A percentile compares a stretch with the other conserved stretches of the same genome.
These are phyloP conservation scores for Coccomyxa subellipsoidea DNA, from an alignment of 163 green algal species.

Conservation along the genomic window DNA sequence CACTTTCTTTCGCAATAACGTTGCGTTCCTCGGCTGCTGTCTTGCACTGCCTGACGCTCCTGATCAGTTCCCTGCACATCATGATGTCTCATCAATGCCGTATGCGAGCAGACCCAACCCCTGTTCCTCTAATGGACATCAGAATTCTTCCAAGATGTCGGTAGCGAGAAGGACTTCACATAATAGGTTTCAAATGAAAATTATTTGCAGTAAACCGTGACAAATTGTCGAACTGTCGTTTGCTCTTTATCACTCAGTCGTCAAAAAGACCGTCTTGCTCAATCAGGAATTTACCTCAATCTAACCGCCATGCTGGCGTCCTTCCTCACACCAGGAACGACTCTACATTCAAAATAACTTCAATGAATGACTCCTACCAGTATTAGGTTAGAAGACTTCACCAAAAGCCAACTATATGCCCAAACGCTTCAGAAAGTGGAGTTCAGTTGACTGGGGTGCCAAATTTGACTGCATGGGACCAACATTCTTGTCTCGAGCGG, in stretches of 20 bases:
- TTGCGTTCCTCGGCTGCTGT: conserved; percentile 95
- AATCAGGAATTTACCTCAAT: neutral
- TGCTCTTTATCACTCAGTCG: neutral
- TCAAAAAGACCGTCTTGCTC: neutral
- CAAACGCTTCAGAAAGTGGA: neutral
- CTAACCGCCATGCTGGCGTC: neutral
- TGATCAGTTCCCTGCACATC: conserved; percentile 80
- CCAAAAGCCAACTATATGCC: neutral
- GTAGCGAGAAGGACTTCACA: no score
- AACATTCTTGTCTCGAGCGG: neutral
- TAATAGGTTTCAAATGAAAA: no score
- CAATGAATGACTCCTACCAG: neutral
- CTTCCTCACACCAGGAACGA: neutral
- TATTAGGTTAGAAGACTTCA: no score
- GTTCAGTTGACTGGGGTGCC: neutral
- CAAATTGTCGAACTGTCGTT: no score
- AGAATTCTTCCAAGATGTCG: no score
- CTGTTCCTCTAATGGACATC: no score
- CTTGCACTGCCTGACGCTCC: conserved; percentile 81
- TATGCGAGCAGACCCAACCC: neutral
- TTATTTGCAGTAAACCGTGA: no score
- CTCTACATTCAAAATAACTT: neutral
- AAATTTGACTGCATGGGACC: neutral
- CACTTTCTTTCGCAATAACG: conserved; percentile 94
- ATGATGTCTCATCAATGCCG: neutral